Evolutionary conservation across 1,284 basidiomycete species (phyloP).

Genomic region (Rhodotorula sp.): DNA sequence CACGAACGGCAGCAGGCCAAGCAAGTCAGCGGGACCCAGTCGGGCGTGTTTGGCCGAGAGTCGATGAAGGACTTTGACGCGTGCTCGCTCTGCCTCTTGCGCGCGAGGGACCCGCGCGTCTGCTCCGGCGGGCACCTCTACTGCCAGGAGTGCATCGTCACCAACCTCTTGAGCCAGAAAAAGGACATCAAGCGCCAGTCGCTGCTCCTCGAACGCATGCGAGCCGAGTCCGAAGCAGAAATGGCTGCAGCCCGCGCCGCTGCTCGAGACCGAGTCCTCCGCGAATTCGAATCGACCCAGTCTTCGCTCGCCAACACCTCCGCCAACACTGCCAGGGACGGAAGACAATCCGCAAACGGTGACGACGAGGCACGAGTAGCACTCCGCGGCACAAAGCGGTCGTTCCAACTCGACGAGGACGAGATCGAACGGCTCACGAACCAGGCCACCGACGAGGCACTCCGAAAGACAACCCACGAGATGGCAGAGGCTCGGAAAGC

Average conservation of each 20-base stretch:
- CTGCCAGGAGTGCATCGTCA: conserved; percentile 60
- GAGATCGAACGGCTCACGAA: conserved; percentile 66
- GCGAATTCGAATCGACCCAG: conserved; percentile 81
- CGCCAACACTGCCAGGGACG: conserved; percentile 14
- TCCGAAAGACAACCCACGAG: conserved; percentile 75
- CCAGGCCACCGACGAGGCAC: conserved; percentile 80
- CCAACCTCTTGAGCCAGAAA: conserved; percentile 68
- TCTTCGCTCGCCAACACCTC: conserved; percentile 57
- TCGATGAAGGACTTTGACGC: conserved; percentile 37
- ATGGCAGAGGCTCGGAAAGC: conserved; percentile 70
- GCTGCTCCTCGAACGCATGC: conserved; percentile 66
- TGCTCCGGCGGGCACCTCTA: conserved; percentile 78
- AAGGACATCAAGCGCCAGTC: conserved; percentile 83
- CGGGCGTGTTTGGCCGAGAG: conserved; percentile 26
- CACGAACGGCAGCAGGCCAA: conserved; percentile 78
- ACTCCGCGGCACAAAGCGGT: conserved; percentile 55
- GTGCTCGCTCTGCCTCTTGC: conserved; percentile 36
- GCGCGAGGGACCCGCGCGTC: conserved; percentile 70
- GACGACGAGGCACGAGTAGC: conserved; percentile 1
- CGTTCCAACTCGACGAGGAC: conserved; percentile 67
- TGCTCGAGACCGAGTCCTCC: conserved; percentile 76
- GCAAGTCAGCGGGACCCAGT: conserved; percentile 67
- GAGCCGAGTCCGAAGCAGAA: conserved; percentile 72
- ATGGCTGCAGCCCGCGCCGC: conserved; percentile 62
- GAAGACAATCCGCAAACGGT: conserved; percentile 13